Conservation (phyloP, 352 stramenopile species). For the Globisporangium abappressorium region DNA sequence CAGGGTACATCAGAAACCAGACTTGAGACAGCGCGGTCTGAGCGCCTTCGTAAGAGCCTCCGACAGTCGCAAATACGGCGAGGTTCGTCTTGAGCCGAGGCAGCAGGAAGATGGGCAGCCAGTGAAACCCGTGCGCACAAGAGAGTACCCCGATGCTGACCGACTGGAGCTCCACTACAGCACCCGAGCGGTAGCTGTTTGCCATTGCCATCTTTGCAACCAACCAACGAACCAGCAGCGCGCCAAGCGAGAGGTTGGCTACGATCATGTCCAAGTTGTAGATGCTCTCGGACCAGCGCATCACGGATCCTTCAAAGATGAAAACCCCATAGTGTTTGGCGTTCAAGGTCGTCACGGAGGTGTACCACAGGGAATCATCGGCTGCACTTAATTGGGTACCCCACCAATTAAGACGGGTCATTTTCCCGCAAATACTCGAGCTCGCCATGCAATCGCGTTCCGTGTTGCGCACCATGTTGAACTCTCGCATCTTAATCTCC, state of each 20-base stretch:
- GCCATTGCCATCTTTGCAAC: conserved; percentile 14
- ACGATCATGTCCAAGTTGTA: conserved; percentile 38
- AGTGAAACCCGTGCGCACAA: conserved; percentile 14
- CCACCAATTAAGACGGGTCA: conserved; percentile 11
- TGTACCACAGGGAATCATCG: not conserved
- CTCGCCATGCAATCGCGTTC: too few species aligned
- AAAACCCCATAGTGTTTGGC: conserved; percentile 27
- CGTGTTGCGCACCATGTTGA: too few species aligned
- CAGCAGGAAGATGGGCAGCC: conserved; percentile 20
- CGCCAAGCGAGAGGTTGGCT: conserved; percentile 28
- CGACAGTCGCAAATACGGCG: conserved; percentile 25
- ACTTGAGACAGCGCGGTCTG: conserved; percentile 17
- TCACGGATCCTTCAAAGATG: not conserved
- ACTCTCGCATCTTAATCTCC: too few species aligned
- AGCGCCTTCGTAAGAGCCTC: conserved; percentile 21
- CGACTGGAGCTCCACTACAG: not conserved
- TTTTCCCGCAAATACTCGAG: not conserved
- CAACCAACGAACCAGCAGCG: conserved; percentile 36
- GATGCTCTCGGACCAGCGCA: conserved; percentile 15
- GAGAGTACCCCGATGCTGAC: conserved; percentile 21
- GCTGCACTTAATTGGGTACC: conserved; percentile 6
- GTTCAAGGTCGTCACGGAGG: conserved; percentile 21
- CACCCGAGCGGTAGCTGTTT: not conserved
- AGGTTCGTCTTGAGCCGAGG: conserved; percentile 20
- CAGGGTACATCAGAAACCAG: conserved; percentile 34